Base-by-base conservation (phyloP, 2,329 filamentous ascomycete species). In the Neurospora sp. region DNA sequence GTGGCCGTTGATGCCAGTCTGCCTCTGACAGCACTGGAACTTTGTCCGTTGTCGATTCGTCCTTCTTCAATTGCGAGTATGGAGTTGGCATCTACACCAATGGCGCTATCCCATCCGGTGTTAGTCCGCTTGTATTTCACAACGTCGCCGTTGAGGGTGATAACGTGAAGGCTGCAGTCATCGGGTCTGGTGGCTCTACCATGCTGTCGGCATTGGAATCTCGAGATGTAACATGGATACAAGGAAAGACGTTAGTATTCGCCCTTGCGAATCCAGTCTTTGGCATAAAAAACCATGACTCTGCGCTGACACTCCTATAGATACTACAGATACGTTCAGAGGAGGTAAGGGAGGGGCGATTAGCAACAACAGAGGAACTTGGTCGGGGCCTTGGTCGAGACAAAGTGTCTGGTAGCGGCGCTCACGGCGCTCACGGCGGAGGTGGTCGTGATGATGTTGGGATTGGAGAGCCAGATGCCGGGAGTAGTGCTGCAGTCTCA, bases 1-100 rank as follows among this genome's bases (percentile, higher is more conserved):
- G 76, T 75, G 38, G 78, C 76, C 11, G 72, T 79, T 41, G 77
- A 79, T 68, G 77, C 76, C 37, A 72, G 73, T 11, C 74, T 74
- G 40, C 71, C 70, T n/a, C 70, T n/a, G 68, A 70, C 66, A 75
- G 73, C 33, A 75, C 71, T 1, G 77, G 77, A 4, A 69, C 75
- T 43, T 73, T 78, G 17, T 76, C 76, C 4, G 67, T 79, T 17
- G 74, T 79, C 23, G 78, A 79, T 62, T 76, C 77, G 3, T 77
- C 73, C 6, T 77, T 76, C 37, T 72, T 65, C 6, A 73, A 76
- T 38, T 75, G 73, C 67, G 71, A 74, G 17, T 76, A 74, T 12
- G 74, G 74, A n/a, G 75, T 78, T 12, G 75, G 75, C 68, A 73
- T 74, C 17, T 70, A 73, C 38, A 74, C 75, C 8, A 76, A 74